phyloP scores from a whole-genome alignment of 2,329 filamentous ascomycete genomes.

The Apiospora aurea region DNA sequence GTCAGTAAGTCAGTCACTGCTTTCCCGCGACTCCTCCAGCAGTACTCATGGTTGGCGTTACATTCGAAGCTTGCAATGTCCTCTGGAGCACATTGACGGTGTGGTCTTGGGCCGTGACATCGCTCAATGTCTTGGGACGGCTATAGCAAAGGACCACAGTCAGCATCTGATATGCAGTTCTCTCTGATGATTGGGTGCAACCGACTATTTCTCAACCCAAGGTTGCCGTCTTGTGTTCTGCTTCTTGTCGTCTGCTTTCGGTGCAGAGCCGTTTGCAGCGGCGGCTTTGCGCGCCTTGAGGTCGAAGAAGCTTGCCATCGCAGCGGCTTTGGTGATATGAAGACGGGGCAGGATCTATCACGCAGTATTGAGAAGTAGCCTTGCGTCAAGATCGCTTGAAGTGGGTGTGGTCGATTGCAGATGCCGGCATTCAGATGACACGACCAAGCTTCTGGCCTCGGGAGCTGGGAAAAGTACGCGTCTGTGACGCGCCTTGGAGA shows the following conservation, averaged over 20 bases:
- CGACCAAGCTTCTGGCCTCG: not conserved
- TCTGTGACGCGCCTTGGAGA: not conserved
- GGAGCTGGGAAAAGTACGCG: conserved; percentile 8
- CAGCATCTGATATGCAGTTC: conserved; percentile 32
- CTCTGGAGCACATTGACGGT: conserved; percentile 91
- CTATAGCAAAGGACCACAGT: conserved; percentile 55
- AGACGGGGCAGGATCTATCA: not conserved
- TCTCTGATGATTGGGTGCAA: not conserved
- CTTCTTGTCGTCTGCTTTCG: conserved; percentile 71
- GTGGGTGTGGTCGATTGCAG: not conserved
- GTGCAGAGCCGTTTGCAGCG: conserved; percentile 69
- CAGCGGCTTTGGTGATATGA: not conserved
- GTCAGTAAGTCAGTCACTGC: conserved; percentile 37
- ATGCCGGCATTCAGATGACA: not conserved
- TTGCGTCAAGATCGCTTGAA: not conserved
- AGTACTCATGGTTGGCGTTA: conserved; percentile 42
- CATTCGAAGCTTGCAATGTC: conserved; percentile 93
- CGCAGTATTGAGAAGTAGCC: not conserved
- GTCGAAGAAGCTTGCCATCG: conserved; percentile 93
- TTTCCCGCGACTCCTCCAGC: conserved; percentile 25
- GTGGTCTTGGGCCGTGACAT: conserved; percentile 97
- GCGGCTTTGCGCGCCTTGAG: conserved; percentile 88
- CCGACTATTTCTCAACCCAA: conserved; percentile 99
- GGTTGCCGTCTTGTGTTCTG: conserved; percentile 77
- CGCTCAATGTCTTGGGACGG: conserved; percentile 89